Percentiles rank a stretch among this genome's conserved stretches.
These are phyloP conservation scores for Yamadazyma pseudoaaseri DNA, from an alignment of 1,139 yeast species.

Conservation along the genomic window DNA sequence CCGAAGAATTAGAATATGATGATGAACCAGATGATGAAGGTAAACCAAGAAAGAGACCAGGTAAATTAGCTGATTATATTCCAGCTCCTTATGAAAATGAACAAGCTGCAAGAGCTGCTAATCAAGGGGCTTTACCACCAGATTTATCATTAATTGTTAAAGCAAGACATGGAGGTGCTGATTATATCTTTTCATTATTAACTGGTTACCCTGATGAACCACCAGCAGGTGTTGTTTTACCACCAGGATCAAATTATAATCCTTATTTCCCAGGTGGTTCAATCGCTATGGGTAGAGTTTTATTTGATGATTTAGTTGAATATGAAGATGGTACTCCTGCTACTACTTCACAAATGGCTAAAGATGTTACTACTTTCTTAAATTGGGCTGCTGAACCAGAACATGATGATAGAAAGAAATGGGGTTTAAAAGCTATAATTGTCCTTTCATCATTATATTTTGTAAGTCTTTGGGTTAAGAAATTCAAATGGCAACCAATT, in stretches of 20 bases:
- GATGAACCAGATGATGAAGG: constrained; percentile 99
- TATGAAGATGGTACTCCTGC: constrained; percentile 99
- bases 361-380: constrained; percentile 92
- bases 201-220: constrained; percentile 99
- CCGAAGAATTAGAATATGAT: constrained; percentile 96
- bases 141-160: constrained; percentile 95
- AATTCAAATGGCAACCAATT: constrained; percentile 96
- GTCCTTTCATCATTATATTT: constrained; percentile 79
- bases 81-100: constrained; percentile 97
- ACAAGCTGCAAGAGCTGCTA: constrained; percentile 99
- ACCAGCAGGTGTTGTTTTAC: constrained; percentile 94
- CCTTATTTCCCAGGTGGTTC: constrained; percentile 99
- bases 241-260: constrained; percentile 95
- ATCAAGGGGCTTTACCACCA: constrained; percentile 99
- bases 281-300: constrained; percentile 98
- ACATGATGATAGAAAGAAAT: constrained; percentile 96
- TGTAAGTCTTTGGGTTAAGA: constrained; percentile 88
- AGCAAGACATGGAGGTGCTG: constrained; percentile 99
- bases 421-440: constrained; percentile 91
- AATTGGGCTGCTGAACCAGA: constrained; percentile 99
- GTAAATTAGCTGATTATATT: constrained; percentile 93
- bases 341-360: constrained; percentile 98
- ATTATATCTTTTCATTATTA: constrained; percentile 89
- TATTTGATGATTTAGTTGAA: constrained; percentile 95
- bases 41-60: constrained; percentile 96